phyloP scores from a whole-genome alignment of 1,284 basidiomycete genomes.

The Acaromyces ingoldii region DNA sequence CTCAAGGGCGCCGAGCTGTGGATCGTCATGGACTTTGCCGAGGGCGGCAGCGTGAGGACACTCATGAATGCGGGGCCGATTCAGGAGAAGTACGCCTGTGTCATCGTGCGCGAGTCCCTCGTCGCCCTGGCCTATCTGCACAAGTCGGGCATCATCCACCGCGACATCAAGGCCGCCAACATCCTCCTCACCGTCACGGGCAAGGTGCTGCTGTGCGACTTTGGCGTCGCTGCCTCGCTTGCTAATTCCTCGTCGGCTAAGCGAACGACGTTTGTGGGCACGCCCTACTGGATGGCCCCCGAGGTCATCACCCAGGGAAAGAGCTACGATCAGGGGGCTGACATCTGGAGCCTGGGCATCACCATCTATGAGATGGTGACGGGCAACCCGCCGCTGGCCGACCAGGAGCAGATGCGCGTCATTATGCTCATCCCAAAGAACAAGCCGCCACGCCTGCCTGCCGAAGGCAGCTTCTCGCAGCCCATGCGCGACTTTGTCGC shows the following conservation, averaged over 20 bases:
- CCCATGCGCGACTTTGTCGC: slow-evolving; percentile 86
- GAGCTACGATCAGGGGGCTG: slow-evolving; percentile 87
- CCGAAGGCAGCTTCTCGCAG: slow-evolving; percentile 69
- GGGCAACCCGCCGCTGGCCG: slow-evolving; percentile 84
- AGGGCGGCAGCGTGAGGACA: slow-evolving; percentile 88
- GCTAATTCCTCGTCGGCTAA: slow-evolving; percentile 75
- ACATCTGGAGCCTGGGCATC: slow-evolving; percentile 94
- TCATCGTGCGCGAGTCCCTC: slow-evolving; percentile 86
- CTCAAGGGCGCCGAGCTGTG: slow-evolving; percentile 91
- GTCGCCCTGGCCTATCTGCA: slow-evolving; percentile 81
- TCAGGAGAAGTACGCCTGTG: slow-evolving; percentile 80
- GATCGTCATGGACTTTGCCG: slow-evolving; percentile 98
- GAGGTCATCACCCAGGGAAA: slow-evolving; percentile 65
- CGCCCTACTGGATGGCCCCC: slow-evolving; percentile 98
- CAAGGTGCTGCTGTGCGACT: slow-evolving; percentile 90
- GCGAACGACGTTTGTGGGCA: slow-evolving; percentile 88
- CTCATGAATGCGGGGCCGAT: slow-evolving; percentile 72
- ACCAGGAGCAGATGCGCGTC: slow-evolving; percentile 81
- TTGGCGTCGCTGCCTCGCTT: slow-evolving; percentile 90
- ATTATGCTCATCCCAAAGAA: slow-evolving; percentile 84
- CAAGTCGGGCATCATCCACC: slow-evolving; percentile 87
- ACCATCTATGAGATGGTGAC: slow-evolving; percentile 97
- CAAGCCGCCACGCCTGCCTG: slow-evolving; percentile 73
- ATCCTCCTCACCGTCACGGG: slow-evolving; percentile 79
- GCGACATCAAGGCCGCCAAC: slow-evolving; percentile 95